Conservation (phyloP, 106 monocot species). For the Apostasia ramifera region DNA sequence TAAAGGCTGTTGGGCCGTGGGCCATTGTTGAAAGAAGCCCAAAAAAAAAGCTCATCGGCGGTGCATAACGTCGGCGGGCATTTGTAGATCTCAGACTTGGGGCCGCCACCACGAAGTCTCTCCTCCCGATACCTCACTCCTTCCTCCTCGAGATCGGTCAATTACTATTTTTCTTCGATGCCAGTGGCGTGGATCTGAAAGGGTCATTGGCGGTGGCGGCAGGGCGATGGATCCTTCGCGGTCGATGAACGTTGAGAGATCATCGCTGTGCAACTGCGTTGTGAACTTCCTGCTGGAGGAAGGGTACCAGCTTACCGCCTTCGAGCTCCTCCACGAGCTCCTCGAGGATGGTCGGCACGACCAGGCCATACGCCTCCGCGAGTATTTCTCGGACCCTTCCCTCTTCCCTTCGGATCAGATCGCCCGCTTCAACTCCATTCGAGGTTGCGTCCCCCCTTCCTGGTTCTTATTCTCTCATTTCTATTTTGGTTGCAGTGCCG, state of each 20-base stretch:
- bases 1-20: too few relatives aligned
- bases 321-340: conserved; percentile 98
- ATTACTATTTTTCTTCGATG: background rate
- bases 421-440: conserved; percentile 52
- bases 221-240: conserved; percentile 11
- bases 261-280: conserved; percentile 96
- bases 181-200: conserved; percentile 1
- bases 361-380: conserved; percentile 86
- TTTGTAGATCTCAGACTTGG: too few relatives aligned
- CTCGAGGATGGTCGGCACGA: conserved; percentile 86
- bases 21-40: too few relatives aligned
- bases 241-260: conserved; percentile 55
- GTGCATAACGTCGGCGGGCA: too few relatives aligned
- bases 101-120: too few relatives aligned
- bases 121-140: too few relatives aligned
- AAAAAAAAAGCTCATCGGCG: too few relatives aligned
- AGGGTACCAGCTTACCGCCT: conserved; percentile 83
- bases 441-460: conserved; percentile 29
- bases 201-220: background rate
- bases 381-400: conserved; percentile 65
- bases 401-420: conserved; percentile 82
- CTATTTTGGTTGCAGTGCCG: background rate
- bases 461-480: conserved; percentile 1
- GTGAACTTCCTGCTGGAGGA: conserved; percentile 93
- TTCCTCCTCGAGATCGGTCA: too few relatives aligned